Percentiles rank a stretch among this genome's conserved stretches.
These are phyloP conservation scores for Osmanthus fragrans DNA, from an alignment of 257 asterid genomes.

Conservation along the genomic window DNA sequence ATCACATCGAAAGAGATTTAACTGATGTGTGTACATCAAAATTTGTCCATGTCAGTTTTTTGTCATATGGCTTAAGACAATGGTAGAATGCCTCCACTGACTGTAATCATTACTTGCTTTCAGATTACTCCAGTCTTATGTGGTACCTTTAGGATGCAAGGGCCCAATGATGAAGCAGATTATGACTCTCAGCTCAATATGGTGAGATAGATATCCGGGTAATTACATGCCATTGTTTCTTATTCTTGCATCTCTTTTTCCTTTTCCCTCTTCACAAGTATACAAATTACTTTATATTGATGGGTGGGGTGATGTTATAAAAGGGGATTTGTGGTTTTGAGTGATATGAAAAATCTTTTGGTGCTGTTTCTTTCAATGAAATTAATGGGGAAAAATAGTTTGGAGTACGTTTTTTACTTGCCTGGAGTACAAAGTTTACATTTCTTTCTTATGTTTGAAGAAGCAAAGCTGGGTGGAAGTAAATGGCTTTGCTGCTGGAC, in stretches of 20 bases:
- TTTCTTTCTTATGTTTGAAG: neutral
- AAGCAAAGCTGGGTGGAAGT: neutral
- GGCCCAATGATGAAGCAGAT: constrained; percentile 49
- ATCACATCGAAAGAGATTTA: constrained; percentile 11
- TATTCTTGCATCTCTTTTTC: constrained; percentile 11
- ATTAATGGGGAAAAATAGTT: constrained; percentile 12
- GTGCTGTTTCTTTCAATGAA: constrained; percentile 16
- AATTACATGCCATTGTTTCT: constrained; percentile 34
- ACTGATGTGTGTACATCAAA: constrained; percentile 14
- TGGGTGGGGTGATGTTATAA: constrained; percentile 16
- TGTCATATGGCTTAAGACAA: neutral
- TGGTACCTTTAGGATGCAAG: constrained; percentile 59
- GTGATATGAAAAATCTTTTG: constrained; percentile 10
- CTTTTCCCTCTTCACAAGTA: constrained; percentile 1
- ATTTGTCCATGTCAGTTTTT: constrained; percentile 3
- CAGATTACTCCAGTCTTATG: constrained; percentile 53
- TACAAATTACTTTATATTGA: constrained; percentile 10
- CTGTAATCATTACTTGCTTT: constrained; percentile 29
- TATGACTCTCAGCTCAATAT: constrained; percentile 44
- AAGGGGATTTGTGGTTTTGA: neutral
- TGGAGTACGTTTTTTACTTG: neutral
- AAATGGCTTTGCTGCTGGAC: neutral
- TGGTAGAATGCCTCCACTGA: neutral
- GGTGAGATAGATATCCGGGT: constrained; percentile 71
- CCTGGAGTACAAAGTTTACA: neutral